Evolutionary conservation across 2,329 filamentous ascomycete genomes (phyloP), one percentile per base, ranked within the genome.

Genomic region (Phoma sp.): DNA sequence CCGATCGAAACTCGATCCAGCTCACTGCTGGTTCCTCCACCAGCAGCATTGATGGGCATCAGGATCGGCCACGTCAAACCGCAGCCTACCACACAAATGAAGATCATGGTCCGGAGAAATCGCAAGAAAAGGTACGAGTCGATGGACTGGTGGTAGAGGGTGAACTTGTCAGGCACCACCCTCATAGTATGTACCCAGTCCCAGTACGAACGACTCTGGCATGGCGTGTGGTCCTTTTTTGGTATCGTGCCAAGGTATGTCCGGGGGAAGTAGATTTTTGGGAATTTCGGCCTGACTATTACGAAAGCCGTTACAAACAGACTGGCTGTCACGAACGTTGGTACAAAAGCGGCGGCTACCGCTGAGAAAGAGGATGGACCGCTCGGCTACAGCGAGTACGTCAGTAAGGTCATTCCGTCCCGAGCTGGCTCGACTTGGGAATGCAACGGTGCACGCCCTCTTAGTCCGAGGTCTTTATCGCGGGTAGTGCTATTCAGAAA

Each of bases 51-150:
- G 74, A 98, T 80, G 0, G 95, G 93, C 86, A 90, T 92, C 21
- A 98, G 80, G 35, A 97, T 82, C 0, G 95, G 94, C 88, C 91
- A 96, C 17, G 91, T 93, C 55, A 98, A 88, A 64, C 84, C 80
- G 68, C 88, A 91, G 54, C 95, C 95, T 9, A 94, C 88, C 40
- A 98, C 84, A 76, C 89, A 93, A 62, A 96, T 89, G 56, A 89
- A 82, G 50, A 88, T 85, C 25, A 88, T 80, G 49, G 95, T 88
- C 70, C 92, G 91, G 61, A 98, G 78, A 70, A 94, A 96, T 32
- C 94, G 91, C 25, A 98, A 82, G 74, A 96, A 92, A 46, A 98
- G 86, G 75, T 94, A 98, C 29, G 90, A 90, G 73, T 99, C 94
- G 60, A 99, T 85, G 0, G 92, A 96, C 73, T 94, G 91, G 78